Conservation (phyloP, 495 filamentous ascomycete species). For the Tricharina praecox region DNA sequence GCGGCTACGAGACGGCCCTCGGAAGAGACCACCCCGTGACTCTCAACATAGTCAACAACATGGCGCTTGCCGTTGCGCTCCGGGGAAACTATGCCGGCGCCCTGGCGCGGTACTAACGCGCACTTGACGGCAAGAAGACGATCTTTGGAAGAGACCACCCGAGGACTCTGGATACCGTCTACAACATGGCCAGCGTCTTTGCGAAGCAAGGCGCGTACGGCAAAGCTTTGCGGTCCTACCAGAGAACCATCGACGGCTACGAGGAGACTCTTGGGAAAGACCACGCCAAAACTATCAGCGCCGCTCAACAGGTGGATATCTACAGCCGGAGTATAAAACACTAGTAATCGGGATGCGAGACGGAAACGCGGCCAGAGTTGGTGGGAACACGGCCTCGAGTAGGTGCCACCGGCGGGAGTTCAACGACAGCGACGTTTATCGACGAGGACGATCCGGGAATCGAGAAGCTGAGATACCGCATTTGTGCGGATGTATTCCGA, state of each 20-base stretch:
- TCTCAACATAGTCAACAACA: background rate
- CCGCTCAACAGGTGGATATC: too few species aligned
- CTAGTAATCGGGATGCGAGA: too few species aligned
- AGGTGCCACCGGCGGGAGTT: too few species aligned
- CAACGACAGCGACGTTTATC: too few species aligned
- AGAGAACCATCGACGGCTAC: conserved; percentile 2
- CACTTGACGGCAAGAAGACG: conserved; percentile 8
- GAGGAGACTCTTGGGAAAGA: background rate
- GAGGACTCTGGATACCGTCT: background rate
- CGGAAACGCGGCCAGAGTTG: too few species aligned
- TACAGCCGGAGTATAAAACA: too few species aligned
- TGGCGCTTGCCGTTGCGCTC: background rate
- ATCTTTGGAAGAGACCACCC: conserved; percentile 11
- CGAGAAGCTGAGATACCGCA: too few species aligned
- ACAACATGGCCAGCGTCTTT: conserved; percentile 4
- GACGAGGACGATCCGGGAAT: too few species aligned
- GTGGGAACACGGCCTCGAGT: too few species aligned
- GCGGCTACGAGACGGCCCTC: background rate
- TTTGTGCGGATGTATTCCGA: too few species aligned
- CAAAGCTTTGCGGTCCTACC: conserved; percentile 6
- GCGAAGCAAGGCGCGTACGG: background rate
- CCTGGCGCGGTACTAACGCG: conserved; percentile 10
- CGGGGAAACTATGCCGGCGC: conserved; percentile 10
- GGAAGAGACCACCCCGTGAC: background rate
- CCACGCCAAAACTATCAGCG: too few species aligned